Percentiles rank a stretch among this genome's conserved stretches.
Conservation (phyloP, 257 asterid genomes). For the Scutellaria barbata region DNA sequence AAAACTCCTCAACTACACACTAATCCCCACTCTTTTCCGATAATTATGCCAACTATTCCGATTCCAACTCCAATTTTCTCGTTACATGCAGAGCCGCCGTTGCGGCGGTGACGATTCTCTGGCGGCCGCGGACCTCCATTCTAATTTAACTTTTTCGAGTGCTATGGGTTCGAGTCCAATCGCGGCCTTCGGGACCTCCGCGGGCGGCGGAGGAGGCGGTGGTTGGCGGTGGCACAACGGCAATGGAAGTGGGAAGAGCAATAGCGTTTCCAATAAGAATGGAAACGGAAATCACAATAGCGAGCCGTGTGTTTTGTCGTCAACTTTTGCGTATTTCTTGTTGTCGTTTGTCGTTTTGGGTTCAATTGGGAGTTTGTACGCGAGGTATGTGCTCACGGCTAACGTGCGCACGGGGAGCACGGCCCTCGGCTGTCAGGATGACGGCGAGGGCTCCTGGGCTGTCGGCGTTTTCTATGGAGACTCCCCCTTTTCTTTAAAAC, state of each 20-base stretch:
- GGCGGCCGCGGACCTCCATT: constrained; percentile 31
- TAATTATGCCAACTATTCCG: neutral
- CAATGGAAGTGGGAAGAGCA: constrained; percentile 38
- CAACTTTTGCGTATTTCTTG: constrained; percentile 65
- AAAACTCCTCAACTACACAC: neutral
- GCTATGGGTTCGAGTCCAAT: constrained; percentile 43
- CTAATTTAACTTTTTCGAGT: neutral
- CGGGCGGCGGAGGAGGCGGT: constrained; percentile 34
- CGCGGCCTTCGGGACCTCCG: constrained; percentile 32
- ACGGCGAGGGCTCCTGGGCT: constrained; percentile 94
- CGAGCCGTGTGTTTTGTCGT: constrained; percentile 45
- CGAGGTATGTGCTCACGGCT: constrained; percentile 59
- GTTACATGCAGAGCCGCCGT: constrained; percentile 39
- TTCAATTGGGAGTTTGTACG: constrained; percentile 69
- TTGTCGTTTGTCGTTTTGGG: constrained; percentile 65
- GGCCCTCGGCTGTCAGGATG: constrained; percentile 68
- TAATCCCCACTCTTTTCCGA: neutral
- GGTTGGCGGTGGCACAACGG: constrained; percentile 41
- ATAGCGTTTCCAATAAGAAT: constrained; percentile 21
- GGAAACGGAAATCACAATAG: constrained; percentile 28
- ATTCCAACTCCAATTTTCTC: neutral
- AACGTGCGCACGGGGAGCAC: constrained; percentile 62
- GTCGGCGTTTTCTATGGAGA: constrained; percentile 87
- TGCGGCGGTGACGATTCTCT: constrained; percentile 26
- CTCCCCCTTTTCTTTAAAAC: constrained; percentile 86